Conservation (phyloP, 371 early-diverging fungal species). For the Encephalitozoon cuniculi region DNA sequence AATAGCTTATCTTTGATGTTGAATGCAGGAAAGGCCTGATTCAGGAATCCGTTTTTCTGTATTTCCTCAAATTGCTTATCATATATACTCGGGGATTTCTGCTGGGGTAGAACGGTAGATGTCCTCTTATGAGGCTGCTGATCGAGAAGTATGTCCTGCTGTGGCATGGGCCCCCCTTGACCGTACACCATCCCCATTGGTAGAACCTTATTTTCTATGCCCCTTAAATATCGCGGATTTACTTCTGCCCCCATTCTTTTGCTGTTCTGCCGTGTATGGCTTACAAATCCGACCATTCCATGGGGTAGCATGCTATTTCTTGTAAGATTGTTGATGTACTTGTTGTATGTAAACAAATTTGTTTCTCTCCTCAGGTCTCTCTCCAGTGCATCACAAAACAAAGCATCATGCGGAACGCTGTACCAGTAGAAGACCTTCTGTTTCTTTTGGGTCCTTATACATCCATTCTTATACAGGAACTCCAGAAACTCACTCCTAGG, state of each 20-base stretch:
- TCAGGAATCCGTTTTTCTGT: conserved; percentile 23
- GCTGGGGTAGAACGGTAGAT: conserved; percentile 15
- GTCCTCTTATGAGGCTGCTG: neutral
- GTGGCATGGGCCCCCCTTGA: neutral
- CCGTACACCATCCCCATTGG: neutral
- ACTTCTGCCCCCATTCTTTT: neutral
- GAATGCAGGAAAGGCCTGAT: neutral
- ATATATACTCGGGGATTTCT: conserved; percentile 34
- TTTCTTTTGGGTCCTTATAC: conserved; percentile 97
- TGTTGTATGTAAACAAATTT: conserved; percentile 57
- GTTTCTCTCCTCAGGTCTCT: conserved; percentile 86
- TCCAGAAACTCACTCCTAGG: conserved; percentile 87
- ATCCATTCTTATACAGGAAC: conserved; percentile 87
- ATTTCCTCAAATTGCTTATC: conserved; percentile 34
- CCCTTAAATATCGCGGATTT: neutral
- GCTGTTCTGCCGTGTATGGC: conserved; percentile 10
- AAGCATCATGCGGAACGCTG: conserved; percentile 85
- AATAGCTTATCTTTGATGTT: neutral
- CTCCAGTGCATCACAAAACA: conserved; percentile 91
- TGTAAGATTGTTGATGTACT: conserved; percentile 40
- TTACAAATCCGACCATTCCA: conserved; percentile 1
- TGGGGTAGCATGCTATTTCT: conserved; percentile 8
- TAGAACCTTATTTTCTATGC: neutral
- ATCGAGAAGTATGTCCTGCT: neutral
- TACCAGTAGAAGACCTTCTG: conserved; percentile 96